Evolutionary conservation across 495 filamentous ascomycete genomes (phyloP).

Genomic region (Sphaerosporella brunnea): DNA sequence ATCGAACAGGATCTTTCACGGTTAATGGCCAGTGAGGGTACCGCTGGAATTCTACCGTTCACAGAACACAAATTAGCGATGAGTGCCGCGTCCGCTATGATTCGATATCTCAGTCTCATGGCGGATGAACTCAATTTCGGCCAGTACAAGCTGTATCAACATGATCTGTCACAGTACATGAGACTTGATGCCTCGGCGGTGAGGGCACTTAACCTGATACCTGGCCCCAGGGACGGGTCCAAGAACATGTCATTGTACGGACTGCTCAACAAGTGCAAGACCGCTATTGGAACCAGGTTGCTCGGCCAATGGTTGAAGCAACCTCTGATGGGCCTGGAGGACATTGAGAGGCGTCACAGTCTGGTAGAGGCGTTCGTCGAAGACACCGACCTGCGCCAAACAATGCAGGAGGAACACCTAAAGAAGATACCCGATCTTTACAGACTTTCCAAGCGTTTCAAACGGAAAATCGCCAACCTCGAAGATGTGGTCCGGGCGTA

Average conservation of each 20-base stretch:
- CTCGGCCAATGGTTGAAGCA: conserved; percentile 97
- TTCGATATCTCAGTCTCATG: conserved; percentile 76
- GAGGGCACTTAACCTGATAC: conserved; percentile 91
- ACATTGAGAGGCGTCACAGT: conserved; percentile 83
- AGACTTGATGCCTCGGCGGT: conserved; percentile 91
- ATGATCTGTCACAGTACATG: conserved; percentile 95
- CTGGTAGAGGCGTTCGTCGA: conserved; percentile 88
- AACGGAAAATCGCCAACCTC: conserved; percentile 70
- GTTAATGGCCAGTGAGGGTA: conserved; percentile 67
- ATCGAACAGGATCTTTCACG: conserved; percentile 90
- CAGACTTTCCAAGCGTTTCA: conserved; percentile 82
- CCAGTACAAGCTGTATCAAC: conserved; percentile 91
- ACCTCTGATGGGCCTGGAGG: conserved; percentile 75
- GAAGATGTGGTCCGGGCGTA: conserved; percentile 94
- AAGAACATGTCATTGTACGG: conserved; percentile 98
- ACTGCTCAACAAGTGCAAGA: conserved; percentile 94
- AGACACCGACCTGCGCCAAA: conserved; percentile 86
- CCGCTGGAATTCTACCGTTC: conserved; percentile 61
- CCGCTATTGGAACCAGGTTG: conserved; percentile 74
- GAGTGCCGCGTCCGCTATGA: conserved; percentile 82
- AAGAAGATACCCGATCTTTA: conserved; percentile 89
- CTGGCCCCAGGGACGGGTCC: conserved; percentile 76
- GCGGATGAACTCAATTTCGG: conserved; percentile 88
- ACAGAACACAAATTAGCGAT: conserved; percentile 93
- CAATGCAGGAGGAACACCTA: conserved; percentile 94